phyloP scores from a whole-genome alignment of 1,284 basidiomycete species.

The Microbotryum scabiosae region DNA sequence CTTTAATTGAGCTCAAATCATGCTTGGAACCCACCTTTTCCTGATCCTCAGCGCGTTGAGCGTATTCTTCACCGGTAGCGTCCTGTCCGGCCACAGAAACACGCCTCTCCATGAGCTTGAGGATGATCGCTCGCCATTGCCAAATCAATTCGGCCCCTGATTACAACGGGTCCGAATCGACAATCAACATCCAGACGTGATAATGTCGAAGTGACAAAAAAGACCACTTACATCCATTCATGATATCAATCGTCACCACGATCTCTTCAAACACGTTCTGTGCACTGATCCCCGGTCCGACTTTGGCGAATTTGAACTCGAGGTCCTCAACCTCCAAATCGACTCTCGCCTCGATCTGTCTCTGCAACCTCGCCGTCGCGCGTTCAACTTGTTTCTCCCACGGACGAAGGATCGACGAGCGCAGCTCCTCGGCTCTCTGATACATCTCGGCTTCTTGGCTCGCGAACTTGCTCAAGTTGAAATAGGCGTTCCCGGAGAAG shows the following conservation, averaged over 20 bases:
- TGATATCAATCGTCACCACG: conserved; percentile 18
- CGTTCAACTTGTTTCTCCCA: conserved; percentile 19
- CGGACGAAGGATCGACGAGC: conserved; percentile 13
- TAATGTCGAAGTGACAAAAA: too few relatives aligned
- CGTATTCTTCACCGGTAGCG: conserved; percentile 34
- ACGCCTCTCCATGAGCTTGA: conserved; percentile 10
- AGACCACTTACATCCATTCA: conserved; percentile 20
- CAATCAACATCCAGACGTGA: background rate
- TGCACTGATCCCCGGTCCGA: conserved; percentile 21
- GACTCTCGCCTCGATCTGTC: conserved; percentile 2
- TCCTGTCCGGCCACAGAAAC: conserved; percentile 21
- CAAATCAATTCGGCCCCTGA: conserved; percentile 26
- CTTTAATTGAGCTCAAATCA: conserved; percentile 9
- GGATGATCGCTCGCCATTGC: conserved; percentile 20
- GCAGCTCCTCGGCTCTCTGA: conserved; percentile 17
- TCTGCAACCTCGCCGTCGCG: conserved; percentile 2
- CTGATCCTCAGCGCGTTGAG: conserved; percentile 28
- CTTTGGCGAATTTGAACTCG: conserved; percentile 16
- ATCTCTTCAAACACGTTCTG: conserved; percentile 20
- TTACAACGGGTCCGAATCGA: background rate
- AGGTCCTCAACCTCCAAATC: conserved; percentile 21
- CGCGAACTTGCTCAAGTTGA: conserved; percentile 18
- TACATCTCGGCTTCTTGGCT: conserved; percentile 22
- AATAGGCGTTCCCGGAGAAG: conserved; percentile 32
- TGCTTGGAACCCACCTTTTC: conserved; percentile 24